A percentile compares a stretch with the other conserved stretches of the same genome.
phyloP scores from a whole-genome alignment of 257 asterid genomes.

The Solanum stenotomum region DNA sequence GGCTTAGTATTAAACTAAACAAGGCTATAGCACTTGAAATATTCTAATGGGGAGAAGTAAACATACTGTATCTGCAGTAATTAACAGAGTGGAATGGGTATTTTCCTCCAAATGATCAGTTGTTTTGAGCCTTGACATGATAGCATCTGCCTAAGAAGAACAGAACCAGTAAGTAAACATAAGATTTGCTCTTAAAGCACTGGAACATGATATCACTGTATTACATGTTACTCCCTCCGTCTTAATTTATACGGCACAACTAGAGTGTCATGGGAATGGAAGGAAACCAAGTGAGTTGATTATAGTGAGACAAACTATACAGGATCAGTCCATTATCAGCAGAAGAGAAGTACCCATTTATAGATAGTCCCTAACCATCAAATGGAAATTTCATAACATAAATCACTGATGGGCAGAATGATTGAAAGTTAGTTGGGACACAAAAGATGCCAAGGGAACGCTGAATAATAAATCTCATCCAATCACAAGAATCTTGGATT shows the following conservation, averaged over 20 bases:
- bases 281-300: background rate
- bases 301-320: background rate
- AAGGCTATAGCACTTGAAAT: background rate
- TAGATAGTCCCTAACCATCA: background rate
- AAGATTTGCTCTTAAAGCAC: background rate
- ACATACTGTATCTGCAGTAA: slow-evolving; percentile 90
- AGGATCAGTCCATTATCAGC: background rate
- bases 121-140: slow-evolving; percentile 36
- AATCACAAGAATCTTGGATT: background rate
- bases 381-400: background rate
- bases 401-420: background rate
- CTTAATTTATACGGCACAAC: background rate
- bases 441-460: background rate
- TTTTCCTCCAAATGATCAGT: slow-evolving; percentile 20
- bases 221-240: background rate
- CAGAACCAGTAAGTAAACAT: background rate
- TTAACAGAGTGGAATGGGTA: slow-evolving; percentile 44
- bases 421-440: background rate
- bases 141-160: slow-evolving; percentile 67
- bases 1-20: background rate
- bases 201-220: background rate
- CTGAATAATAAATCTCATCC: background rate
- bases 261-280: background rate
- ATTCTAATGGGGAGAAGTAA: background rate
- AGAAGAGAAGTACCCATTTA: background rate